Base-by-base conservation (phyloP, 371 early-diverging fungal species). In the Apophysomyces elegans region DNA sequence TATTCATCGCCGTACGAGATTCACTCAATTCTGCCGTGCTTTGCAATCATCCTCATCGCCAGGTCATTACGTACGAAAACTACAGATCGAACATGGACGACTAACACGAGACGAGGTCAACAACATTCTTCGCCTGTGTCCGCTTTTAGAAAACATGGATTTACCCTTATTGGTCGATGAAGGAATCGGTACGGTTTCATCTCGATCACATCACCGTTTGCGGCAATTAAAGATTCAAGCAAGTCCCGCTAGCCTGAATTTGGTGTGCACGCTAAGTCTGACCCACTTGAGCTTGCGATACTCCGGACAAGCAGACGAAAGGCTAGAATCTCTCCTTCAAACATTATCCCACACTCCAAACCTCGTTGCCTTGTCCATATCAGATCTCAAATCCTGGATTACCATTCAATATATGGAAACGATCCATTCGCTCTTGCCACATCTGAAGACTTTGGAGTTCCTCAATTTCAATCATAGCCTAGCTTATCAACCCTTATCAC, bases 41-140 rank as follows among this genome's bases (percentile, higher is more conserved):
- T 43, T 59, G 14, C 60, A 59, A 16, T 26, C 60, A 59, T 59
- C 60, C 9, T 11, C 60, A 59, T 45, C 60, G 18, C 32, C 60
- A 39, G 60, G 60, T 6, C 35, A 12, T 39, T 32, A 41, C 37
- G 60, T 59, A 16, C 60, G 60, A 6, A 45, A 39, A 35, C 41
- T 59, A 7, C 13, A n/a, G 9, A 26, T 59, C 21, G 41, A 59
- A 38, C 44, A 45, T 45, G 60, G 60, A 21, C 54, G 8, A 9
- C 1, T 50, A 7, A 50, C 54, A 9, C 54, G 21, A 21, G 54
- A 50, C 0, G 54, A 50, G 21, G 21, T 50, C 11, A 26, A 50
- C 21, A 50, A 8, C 0, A 9, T 50, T 21, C 54, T 50, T 21
- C 41, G 41, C 44, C n/a, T 43, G 14, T 59, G 60, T 18, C 32